Conservation (phyloP, 192 early-diverging fungal species). For the Allomyces macrogynus region DNA sequence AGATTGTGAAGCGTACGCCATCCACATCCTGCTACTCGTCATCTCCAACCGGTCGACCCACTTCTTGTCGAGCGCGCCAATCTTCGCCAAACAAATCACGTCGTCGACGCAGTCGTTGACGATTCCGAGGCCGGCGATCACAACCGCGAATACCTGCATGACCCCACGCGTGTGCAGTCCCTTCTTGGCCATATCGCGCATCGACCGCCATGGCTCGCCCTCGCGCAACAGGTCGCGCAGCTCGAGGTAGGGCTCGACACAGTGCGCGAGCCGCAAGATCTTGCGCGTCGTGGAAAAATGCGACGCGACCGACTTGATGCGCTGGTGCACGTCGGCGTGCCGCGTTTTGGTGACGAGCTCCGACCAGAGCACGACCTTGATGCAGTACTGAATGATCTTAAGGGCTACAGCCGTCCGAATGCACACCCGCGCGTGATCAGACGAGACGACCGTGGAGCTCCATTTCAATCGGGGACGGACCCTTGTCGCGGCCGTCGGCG, state of each 20-base stretch:
- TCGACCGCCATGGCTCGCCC: background rate
- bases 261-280: constrained; percentile 48
- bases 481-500: constrained; percentile 70
- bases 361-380: constrained; percentile 46
- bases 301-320: constrained; percentile 28
- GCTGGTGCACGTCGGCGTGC: constrained; percentile 1
- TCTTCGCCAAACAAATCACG: constrained; percentile 44
- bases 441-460: too few relatives aligned
- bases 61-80: constrained; percentile 33
- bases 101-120: constrained; percentile 56
- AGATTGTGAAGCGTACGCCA: constrained; percentile 6
- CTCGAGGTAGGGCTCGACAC: constrained; percentile 39
- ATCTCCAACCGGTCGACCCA: constrained; percentile 31
- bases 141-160: constrained; percentile 8
- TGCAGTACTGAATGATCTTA: constrained; percentile 53
- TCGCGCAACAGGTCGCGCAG: constrained; percentile 14
- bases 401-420: constrained; percentile 12
- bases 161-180: constrained; percentile 6
- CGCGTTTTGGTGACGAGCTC: constrained; percentile 10
- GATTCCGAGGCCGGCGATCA: constrained; percentile 29
- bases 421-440: too few relatives aligned
- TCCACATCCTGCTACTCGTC: constrained; percentile 48
- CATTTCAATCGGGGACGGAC: background rate
- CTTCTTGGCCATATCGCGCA: constrained; percentile 2
- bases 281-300: constrained; percentile 56